Base-by-base conservation (phyloP, 768 basidiomycete species). In the Mycena metata region DNA sequence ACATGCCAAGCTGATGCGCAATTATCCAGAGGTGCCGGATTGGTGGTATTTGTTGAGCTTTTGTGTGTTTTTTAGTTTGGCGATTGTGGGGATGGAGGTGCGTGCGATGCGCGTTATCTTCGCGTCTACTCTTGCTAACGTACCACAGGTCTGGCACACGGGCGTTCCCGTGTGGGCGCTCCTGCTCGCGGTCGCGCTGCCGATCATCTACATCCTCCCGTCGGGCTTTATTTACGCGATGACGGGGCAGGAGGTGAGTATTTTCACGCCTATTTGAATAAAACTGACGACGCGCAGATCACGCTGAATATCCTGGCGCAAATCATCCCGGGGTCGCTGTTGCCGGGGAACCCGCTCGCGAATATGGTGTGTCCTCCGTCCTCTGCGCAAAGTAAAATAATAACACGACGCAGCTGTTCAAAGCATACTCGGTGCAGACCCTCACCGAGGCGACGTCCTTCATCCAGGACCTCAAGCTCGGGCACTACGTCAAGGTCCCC, bases 401-500 rank as follows among this genome's bases (percentile, higher is more conserved):
- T n/a, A n/a, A n/a, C n/a, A n/a, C n/a, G 49, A 13, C 51, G 77
- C 52, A 81, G 79, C 59, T 96, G 55, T 96, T 96, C 89, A 98
- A 99, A 78, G 88, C 89, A 1, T 97, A 95, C 76, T 85, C 92
- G 2, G 88, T 93, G n/a, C 93, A 97, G 76, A 92, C 93, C 0
- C 80, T 98, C n/a, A 78, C 84, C 1, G 90, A 92, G 72, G 89
- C 90, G 0, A 89, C 88, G 0, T 87, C 87, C 11, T 96, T 96
- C 75, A 88, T 94, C 4, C 93, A 95, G 76, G 95, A 96, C 78
- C 81, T 96, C 70, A 96, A 96, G 77, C 81, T 95, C 2, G 97
- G 96, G 0, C 97, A 98, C 77, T 99, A 99, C 76, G 89, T 98
- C 84, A 99, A 99, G 82, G 90, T 98, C 13, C 94, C 97, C 1